Base-by-base conservation (phyloP, 352 stramenopile species). In the Salisapilia sapeloensis region DNA sequence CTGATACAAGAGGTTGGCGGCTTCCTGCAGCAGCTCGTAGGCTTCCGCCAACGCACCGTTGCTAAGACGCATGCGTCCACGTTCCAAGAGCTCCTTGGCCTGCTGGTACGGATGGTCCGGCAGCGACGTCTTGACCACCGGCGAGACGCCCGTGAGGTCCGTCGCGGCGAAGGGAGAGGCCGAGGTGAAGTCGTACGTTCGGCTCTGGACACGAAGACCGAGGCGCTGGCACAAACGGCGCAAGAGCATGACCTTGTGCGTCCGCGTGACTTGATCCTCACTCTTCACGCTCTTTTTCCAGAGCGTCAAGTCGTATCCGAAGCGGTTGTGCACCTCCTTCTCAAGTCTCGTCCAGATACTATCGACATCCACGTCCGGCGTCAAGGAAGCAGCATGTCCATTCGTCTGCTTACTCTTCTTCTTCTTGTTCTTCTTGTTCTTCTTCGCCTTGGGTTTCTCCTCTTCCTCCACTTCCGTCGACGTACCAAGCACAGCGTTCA, bases 141-240 rank as follows among this genome's bases (percentile, higher is more conserved):
- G 91, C 30, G 96, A 65, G 41, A 97, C 63, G 19, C 86, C 89
- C 29, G 86, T 70, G 34, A 98, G 76, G 46, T 98, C 90, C 12
- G 77, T 53, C 13, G 93, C 55, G 29, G 57, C 56, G 45, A 98
- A 93, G 2, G 92, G 92, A 19, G 61, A 24, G n/a, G 45, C 35
- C 9, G 49, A 53, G 6, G 44, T 39, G 26, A 97, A 72, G 28
- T 92, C 72, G 46, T 97, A 97, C 22, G 74, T 63, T 43, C 81
- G 87, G 20, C 80, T 90, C 24, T 63, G 54, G 5, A 98, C 60
- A 15, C 86, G 75, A 26, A 97, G 65, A 45, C 92, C 92, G 26
- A 90, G 74, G 44, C 82, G 61, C 54, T 97, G 91, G 44, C 85
- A 97, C 35, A 97, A 46, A 29, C 91, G 79, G 37, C 92, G 79